Base-by-base conservation (phyloP, 345 rosid species). In the Eucalyptus cloeziana region DNA sequence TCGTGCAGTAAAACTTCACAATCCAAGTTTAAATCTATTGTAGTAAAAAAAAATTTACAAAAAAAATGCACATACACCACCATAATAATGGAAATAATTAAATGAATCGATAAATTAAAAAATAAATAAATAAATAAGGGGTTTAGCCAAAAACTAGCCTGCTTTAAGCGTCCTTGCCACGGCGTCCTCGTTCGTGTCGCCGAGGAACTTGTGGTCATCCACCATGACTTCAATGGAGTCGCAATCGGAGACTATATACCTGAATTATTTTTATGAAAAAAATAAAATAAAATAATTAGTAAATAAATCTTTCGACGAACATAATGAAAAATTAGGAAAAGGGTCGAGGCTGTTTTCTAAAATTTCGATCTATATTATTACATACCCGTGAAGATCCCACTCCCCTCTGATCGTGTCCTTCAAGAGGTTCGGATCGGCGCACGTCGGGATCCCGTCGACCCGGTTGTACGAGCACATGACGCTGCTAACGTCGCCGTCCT, bases 221-320 rank as follows among this genome's bases (percentile, higher is more conserved):
- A 94, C 95, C 90, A 94, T 90, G 4, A 95, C 96, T 76, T 93
- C 51, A 43, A 94, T 87, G 9, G 94, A 93, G 89, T 93, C 94
- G 88, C 94, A 94, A 87, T 94, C 96, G 6, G 97, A 91, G 56
- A 95, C 96, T 9, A 95, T 95, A 76, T 90, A 92, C 95, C 97
- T 91, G 94, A 22, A 15, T 30, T 2, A 69, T 52, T 52, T 52
- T 52, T 52, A 6, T 52, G 7, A 19, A 1, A 52, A 51, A 51
- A 16, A 50, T 2, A 49, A 2, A 49, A 2, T 15, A 6, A 16
- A 51, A n/a, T n/a, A 51, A 64, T 4, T n/a, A 21, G 58, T 19
- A 7, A 31, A 45, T 19, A 16, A 16, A 11, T 25, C 43, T 67
- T 67, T 4, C 16, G 8, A 24, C 11, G 27, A 8, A 40, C 17